Percentiles rank a stretch among this genome's conserved stretches.
Evolutionary conservation across 208 protist genomes (phyloP).

Genomic region (Crithidia brevicula): DNA sequence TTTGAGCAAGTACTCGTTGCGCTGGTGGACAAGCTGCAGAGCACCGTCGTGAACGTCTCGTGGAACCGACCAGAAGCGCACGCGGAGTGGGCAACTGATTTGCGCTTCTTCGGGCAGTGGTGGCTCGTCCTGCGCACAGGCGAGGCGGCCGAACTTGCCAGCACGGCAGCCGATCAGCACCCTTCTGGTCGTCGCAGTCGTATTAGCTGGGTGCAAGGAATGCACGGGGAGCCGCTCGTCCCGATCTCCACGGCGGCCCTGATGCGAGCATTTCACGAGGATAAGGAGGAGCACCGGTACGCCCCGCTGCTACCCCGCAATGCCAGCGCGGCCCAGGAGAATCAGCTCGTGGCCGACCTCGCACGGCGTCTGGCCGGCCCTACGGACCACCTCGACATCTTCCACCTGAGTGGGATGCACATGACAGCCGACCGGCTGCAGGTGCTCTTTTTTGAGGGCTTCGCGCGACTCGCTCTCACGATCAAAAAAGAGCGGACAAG

Average conservation of each 20-base stretch:
- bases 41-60: slow-evolving; percentile 17
- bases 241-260: slow-evolving; percentile 7
- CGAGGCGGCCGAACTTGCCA: background rate
- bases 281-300: slow-evolving; percentile 31
- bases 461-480: slow-evolving; percentile 10
- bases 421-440: slow-evolving; percentile 64
- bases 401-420: slow-evolving; percentile 70
- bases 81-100: slow-evolving; percentile 59
- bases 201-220: slow-evolving; percentile 14
- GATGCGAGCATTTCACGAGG: slow-evolving; percentile 20
- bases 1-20: slow-evolving; percentile 15
- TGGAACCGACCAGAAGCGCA: slow-evolving; percentile 44
- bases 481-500: no score
- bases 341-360: slow-evolving; percentile 69
- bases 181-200: background rate
- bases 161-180: background rate
- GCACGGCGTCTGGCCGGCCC: slow-evolving; percentile 43
- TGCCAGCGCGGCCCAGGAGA: slow-evolving; percentile 33
- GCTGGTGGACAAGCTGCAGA: slow-evolving; percentile 4
- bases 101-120: slow-evolving; percentile 72
- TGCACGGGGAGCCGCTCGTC: slow-evolving; percentile 7
- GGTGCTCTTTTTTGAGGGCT: slow-evolving; percentile 69
- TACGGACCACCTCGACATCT: slow-evolving; percentile 42
- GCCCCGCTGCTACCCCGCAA: slow-evolving; percentile 44
- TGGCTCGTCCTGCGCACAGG: slow-evolving; percentile 69